Evolutionary conservation across 805 yeast genomes (phyloP), one percentile per base, ranked within the genome.

Genomic region (Suhomyces faveliae): DNA sequence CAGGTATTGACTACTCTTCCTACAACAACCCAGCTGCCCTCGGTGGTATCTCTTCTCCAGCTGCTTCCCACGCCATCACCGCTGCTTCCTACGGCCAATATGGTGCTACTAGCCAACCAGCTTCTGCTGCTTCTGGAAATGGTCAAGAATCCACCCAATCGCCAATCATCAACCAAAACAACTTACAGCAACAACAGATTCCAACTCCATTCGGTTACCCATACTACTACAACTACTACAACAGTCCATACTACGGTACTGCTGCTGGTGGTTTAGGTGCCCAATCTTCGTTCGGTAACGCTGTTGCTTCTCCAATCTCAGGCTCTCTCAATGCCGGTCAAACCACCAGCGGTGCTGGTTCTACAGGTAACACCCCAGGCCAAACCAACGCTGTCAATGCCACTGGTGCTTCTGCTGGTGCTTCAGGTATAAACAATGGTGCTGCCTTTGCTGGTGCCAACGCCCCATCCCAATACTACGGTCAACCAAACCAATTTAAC

Each of bases 191-290:
- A 45, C 53, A 51, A 22, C 57, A 53, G 42, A 46, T 51, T 19
- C 75, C 74, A 42, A 62, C 63, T 42, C 74, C 74, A 45, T 71
- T 65, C 51, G 76, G 68, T 23, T 71, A 72, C 62, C 76, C 76
- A 41, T 68, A 68, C 59, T 71, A 71, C 62, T 62, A 68, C 62
- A 61, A 71, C 60, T 72, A 68, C 60, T 69, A 68, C 57, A 67
- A 64, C 56, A 66, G 66, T 17, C 76, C 76, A 51, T 71, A 64
- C 57, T 73, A 70, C 54, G 70, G 67, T 17, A 61, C 63, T 49
- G 68, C 64, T 38, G 58, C 57, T 41, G 66, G 57, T 23, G 58
- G 62, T 22, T 57, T 63, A 50, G 67, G 63, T 10, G 47, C 35
- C 9, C 59, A 60, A 50, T 51, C 46, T 46, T 56, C 55, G 29